Base-by-base conservation (phyloP, 2,329 filamentous ascomycete genomes). In the Myriosclerotinia scirpicola region DNA sequence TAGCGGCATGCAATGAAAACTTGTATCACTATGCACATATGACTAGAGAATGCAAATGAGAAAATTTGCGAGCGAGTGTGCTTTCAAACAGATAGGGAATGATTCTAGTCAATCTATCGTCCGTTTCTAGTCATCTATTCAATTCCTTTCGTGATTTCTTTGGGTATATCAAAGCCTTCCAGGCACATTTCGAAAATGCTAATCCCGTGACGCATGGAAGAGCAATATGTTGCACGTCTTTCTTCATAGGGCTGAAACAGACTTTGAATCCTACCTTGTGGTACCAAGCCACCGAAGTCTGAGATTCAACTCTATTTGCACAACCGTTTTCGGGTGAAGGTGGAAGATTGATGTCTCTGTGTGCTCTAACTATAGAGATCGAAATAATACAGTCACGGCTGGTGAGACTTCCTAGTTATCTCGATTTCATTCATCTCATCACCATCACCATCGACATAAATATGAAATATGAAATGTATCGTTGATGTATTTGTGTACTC, bases 231-330 rank as follows among this genome's bases (percentile, higher is more conserved):
- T 59, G 55, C 55, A 59, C 2, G 11, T 46, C 26, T 46, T 59
- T 59, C 55, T 59, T 40, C 55, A 59, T 40, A 59, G 17, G 55
- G 55, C 55, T 46, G 55, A 59, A 59, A 59, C 46, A 59, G 40
- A 59, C 40, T 59, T 59, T 30, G 26, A 34, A 59, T 20, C 55
- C 30, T 40, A 30, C 26, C 42, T 59, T 36, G 30, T 46, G 34
- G 40, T 46, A 30, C 20, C 17, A 59, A 59, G 40, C 40, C 55
- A 59, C 40, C 22, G 34, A 34, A 17, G 8, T 46, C 34, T n/a
- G 14, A 8, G 26, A 14, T 34, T 20, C 14, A 34, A 20, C 26
- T 44, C 22, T 3, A 46, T 15, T 34, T 17, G 15, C 2, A 9
- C 30, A 46, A n/a, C 3, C 14, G 2, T 14, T 59, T 8, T 46